phyloP scores from a whole-genome alignment of 2,329 filamentous ascomycete species.

The Aspergillus sp. region DNA sequence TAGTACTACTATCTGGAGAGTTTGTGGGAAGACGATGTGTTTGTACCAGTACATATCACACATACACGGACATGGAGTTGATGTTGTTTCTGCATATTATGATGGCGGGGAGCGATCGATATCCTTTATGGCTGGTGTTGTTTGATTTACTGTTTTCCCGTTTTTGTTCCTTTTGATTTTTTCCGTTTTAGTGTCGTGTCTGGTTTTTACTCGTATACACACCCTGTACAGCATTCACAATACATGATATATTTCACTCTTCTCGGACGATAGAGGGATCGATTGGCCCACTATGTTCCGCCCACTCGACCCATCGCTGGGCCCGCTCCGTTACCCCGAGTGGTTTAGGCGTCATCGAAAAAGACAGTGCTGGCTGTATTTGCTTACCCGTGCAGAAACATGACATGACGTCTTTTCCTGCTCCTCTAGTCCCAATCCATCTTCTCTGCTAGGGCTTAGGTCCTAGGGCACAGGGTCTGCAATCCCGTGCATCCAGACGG shows the following conservation, averaged over 20 bases:
- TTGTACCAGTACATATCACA: conserved; percentile 20
- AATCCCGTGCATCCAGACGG: neutral
- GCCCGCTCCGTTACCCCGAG: too few species aligned
- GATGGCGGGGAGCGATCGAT: conserved; percentile 9
- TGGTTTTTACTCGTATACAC: neutral
- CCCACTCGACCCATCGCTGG: too few species aligned
- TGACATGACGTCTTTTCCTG: conserved; percentile 11
- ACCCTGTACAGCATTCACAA: neutral
- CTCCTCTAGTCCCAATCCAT: neutral
- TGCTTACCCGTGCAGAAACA: neutral
- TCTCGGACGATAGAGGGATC: neutral
- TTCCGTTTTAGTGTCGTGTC: neutral
- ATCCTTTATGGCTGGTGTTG: conserved; percentile 12
- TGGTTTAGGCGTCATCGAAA: too few species aligned
- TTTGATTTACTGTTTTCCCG: neutral
- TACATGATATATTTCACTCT: neutral
- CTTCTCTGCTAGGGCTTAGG: conserved; percentile 26
- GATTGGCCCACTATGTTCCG: neutral
- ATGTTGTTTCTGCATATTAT: conserved; percentile 18
- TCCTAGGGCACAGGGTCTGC: conserved; percentile 24
- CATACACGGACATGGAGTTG: conserved; percentile 23
- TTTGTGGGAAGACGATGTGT: conserved; percentile 2
- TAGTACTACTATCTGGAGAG: neutral
- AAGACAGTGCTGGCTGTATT: neutral
- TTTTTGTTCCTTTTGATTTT: neutral